Evolutionary conservation across 371 early-diverging fungal genomes (phyloP).

Genomic region (Mortierella sp.): DNA sequence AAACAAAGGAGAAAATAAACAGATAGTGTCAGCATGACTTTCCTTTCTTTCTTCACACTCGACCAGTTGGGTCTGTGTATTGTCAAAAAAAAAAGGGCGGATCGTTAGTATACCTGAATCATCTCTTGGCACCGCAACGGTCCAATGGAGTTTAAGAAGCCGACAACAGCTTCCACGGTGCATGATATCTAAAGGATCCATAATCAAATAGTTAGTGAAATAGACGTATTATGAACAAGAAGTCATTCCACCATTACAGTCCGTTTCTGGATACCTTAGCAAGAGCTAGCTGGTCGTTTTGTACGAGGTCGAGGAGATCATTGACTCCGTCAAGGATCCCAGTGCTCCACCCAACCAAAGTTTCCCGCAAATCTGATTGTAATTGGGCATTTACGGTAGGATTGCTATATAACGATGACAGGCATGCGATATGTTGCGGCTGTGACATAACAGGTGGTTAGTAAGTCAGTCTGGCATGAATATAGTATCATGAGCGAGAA

Average conservation of each 20-base stretch:
- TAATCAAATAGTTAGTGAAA: neutral
- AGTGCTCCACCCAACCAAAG: slow-evolving; percentile 40
- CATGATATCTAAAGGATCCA: slow-evolving; percentile 22
- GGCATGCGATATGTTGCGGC: slow-evolving; percentile 43
- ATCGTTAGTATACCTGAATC: slow-evolving; percentile 16
- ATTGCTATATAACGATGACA: slow-evolving; percentile 21
- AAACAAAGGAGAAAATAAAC: neutral
- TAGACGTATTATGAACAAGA: too few relatives aligned
- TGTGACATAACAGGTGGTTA: neutral
- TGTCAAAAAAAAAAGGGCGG: neutral
- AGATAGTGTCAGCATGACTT: too few relatives aligned
- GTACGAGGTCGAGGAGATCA: slow-evolving; percentile 20
- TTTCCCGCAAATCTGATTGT: slow-evolving; percentile 1
- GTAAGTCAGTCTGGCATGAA: neutral
- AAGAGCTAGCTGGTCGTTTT: slow-evolving; percentile 15
- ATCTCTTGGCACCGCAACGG: slow-evolving; percentile 23
- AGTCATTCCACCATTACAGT: neutral
- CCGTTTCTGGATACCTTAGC: slow-evolving; percentile 19
- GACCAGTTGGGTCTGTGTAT: too few relatives aligned
- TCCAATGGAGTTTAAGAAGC: slow-evolving; percentile 24
- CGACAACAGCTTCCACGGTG: slow-evolving; percentile 25
- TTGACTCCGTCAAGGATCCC: slow-evolving; percentile 29
- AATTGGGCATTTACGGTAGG: neutral
- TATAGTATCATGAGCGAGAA: too few relatives aligned
- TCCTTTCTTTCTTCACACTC: too few relatives aligned